Evolutionary conservation across 805 yeast genomes (phyloP).

Genomic region (Wickerhamiella alocasiicola): DNA sequence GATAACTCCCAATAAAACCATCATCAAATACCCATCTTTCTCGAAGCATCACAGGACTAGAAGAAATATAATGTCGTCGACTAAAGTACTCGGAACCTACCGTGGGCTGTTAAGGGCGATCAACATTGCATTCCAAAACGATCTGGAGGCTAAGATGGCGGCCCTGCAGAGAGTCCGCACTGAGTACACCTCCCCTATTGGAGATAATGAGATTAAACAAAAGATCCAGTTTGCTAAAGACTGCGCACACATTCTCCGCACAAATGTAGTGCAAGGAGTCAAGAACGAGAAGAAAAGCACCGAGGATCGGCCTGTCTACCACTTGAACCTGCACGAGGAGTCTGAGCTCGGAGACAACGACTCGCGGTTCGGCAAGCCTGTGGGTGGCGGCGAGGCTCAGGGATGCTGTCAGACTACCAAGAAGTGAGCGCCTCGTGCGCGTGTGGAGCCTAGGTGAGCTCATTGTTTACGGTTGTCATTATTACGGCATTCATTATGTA

Average conservation of each 20-base stretch:
- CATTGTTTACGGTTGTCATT: too few species aligned
- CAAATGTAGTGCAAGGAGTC: conserved; percentile 79
- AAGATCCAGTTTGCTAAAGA: conserved; percentile 49
- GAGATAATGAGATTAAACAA: conserved; percentile 31
- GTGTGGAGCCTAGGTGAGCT: too few species aligned
- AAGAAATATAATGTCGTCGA: too few species aligned
- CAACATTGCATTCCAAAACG: conserved; percentile 18
- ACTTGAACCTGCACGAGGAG: conserved; percentile 60
- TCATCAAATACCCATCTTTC: too few species aligned
- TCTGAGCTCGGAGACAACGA: conserved; percentile 92
- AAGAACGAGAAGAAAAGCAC: conserved; percentile 22
- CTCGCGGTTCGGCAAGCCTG: conserved; percentile 12
- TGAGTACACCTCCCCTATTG: conserved; percentile 15
- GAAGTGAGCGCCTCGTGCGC: too few species aligned
- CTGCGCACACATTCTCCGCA: conserved; percentile 53
- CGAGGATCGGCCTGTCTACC: conserved; percentile 18
- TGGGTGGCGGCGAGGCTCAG: conserved; percentile 7
- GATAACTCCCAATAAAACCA: too few species aligned
- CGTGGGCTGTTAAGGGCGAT: conserved; percentile 20
- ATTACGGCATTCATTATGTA: too few species aligned
- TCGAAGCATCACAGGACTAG: too few species aligned
- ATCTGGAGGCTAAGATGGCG: conserved; percentile 15
- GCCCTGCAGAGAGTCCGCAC: conserved; percentile 16
- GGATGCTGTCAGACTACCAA: conserved; percentile 7
- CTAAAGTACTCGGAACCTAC: conserved; percentile 16